Evolutionary conservation across 495 filamentous ascomycete species (phyloP), one percentile per base, ranked within the genome.

Genomic region (Platismatia glauca): DNA sequence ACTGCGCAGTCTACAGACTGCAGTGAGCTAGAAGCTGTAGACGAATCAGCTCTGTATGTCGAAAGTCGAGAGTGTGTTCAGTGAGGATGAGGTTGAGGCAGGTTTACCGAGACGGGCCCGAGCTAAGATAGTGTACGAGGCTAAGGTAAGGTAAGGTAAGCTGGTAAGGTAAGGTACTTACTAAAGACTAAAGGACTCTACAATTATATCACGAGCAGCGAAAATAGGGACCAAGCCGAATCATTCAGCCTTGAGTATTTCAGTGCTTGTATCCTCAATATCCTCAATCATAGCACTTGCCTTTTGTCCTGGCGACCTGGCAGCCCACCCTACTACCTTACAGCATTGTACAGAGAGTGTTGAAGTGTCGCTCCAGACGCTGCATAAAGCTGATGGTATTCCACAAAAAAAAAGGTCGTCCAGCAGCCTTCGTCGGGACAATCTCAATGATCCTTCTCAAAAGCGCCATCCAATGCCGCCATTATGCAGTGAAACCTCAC

Each of bases 391-490:
- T 7, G 27, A 27, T 4, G 27, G 22, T 22, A 50, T 7, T 48
- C 44, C 44, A 22, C 13, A 50, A 50, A 16, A 3, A 34, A 31
- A 4, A 7, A 15, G 1, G 33, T 33, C 5, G 15, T 11, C 4
- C 15, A 33, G 50, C 29, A 33, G 29, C 35, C 38, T 20, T 55
- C 50, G 35, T 55, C 50, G 35, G 27, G 16, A 55, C n/a, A n/a
- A n/a, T n/a, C n/a, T n/a, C 22, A 9, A 4, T 43, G 41, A 13
- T 52, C 29, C 29, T 56, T 11, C 18, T 56, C 20, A 18, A 44
- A 33, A 55, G 20, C 50, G 50, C 60, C 39, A 20, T 43, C 60
- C 38, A 53, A 56, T 56, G 50, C 27, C 16, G 50, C 48, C 27
- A 29, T 8, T 31, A 52, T 31, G 37, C 48, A 41, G 50, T 44